Percentiles rank a stretch among this genome's conserved stretches.
Conservation (phyloP, 192 early-diverging fungal species). For the Coemansia sp. region DNA sequence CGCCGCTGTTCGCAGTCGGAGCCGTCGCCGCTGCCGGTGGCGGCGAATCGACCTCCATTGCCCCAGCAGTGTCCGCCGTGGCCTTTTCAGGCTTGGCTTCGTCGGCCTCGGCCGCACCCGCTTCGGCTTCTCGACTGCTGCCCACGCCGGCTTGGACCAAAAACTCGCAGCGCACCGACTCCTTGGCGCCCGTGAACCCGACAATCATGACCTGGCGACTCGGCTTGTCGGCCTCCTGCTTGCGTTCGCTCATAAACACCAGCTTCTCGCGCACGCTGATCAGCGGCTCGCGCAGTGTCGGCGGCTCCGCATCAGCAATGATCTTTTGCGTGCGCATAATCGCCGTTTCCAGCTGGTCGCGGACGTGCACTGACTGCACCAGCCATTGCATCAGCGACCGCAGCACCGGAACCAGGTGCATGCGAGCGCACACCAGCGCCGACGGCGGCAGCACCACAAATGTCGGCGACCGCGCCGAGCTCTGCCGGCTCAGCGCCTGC, state of each 20-base stretch:
- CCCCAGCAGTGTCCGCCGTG: too few relatives aligned
- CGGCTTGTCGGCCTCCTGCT: neutral
- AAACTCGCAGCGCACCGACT: constrained; percentile 48
- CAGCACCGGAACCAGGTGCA: constrained; percentile 33
- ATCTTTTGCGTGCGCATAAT: constrained; percentile 33
- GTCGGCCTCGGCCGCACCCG: neutral
- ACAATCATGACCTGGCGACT: constrained; percentile 35
- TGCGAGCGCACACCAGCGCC: constrained; percentile 23
- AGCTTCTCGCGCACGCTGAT: constrained; percentile 40
- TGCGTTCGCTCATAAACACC: constrained; percentile 19
- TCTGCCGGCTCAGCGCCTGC: constrained; percentile 18
- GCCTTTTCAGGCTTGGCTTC: neutral
- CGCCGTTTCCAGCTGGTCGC: constrained; percentile 40
- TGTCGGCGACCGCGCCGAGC: constrained; percentile 24
- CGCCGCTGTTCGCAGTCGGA: neutral
- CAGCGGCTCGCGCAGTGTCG: constrained; percentile 13
- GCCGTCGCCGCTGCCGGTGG: too few relatives aligned
- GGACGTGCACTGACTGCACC: constrained; percentile 36
- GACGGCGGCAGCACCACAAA: constrained; percentile 40
- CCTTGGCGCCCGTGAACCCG: constrained; percentile 34
- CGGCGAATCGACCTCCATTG: constrained; percentile 8
- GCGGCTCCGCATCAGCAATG: constrained; percentile 1
- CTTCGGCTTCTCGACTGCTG: neutral
- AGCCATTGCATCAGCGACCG: constrained; percentile 51
- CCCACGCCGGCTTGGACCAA: constrained; percentile 31